These are phyloP conservation scores for Fagus sylvatica DNA, from an alignment of 306 rosid species.

Conservation along the genomic window DNA sequence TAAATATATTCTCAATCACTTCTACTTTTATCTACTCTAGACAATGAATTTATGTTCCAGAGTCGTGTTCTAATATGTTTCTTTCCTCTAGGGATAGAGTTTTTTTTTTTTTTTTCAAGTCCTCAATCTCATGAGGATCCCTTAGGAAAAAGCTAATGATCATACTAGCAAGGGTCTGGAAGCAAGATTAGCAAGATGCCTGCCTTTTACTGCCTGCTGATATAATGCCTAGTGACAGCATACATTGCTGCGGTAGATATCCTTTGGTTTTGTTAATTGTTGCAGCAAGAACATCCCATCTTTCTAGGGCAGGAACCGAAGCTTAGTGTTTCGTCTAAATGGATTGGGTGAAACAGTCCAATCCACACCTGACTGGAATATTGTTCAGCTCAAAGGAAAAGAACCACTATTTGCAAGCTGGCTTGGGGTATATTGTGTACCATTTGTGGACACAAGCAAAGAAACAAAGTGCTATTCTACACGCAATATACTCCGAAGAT, in stretches of 20 bases:
- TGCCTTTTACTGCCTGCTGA: background rate
- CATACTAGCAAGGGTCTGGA: background rate
- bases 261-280: background rate
- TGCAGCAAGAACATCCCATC: background rate
- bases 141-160: background rate
- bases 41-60: background rate
- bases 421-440: no score
- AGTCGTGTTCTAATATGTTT: background rate
- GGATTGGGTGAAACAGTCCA: no score
- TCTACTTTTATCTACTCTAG: background rate
- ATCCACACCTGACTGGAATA: no score
- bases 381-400: no score
- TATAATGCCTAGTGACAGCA: background rate
- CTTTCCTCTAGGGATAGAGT: background rate
- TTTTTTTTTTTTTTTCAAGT: background rate
- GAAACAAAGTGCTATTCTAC: no score
- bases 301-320: background rate
- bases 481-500: no score
- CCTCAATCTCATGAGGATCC: background rate
- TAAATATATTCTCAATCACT: no score
- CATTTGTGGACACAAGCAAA: no score
- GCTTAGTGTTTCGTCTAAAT: background rate
- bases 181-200: background rate
- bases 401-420: no score
- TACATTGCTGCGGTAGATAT: background rate